Evolutionary conservation across 352 stramenopile species (phyloP).

Genomic region (Phytophthora rubi): DNA sequence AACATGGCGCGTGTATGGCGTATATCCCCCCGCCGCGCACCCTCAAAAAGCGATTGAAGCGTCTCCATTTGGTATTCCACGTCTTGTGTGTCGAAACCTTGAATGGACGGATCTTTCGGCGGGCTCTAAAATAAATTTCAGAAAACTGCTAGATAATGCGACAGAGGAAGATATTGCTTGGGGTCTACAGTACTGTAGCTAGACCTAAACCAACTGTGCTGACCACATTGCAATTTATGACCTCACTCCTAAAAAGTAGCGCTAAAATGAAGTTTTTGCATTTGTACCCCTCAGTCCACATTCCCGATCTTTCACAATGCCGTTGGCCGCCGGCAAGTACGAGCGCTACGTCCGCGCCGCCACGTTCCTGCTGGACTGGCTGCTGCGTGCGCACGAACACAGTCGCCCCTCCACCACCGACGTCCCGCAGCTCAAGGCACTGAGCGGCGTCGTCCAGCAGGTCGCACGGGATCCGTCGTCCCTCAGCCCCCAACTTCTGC

Average conservation of each 20-base stretch:
- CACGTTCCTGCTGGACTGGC: constrained; percentile 1
- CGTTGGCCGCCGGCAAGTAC: not conserved
- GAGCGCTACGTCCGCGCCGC: constrained; percentile 3
- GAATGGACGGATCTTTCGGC: not conserved
- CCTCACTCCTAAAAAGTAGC: not conserved
- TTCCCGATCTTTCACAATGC: not conserved
- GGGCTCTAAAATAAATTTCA: too few relatives aligned
- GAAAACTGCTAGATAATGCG: too few relatives aligned
- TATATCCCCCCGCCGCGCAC: not conserved
- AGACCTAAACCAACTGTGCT: too few relatives aligned
- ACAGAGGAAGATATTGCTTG: too few relatives aligned
- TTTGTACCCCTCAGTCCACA: too few relatives aligned
- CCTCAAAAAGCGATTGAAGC: not conserved
- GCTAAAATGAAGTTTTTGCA: too few relatives aligned
- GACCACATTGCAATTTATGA: too few relatives aligned
- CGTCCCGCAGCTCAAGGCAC: not conserved
- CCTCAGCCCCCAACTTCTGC: not conserved
- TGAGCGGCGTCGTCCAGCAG: not conserved
- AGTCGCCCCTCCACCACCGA: not conserved
- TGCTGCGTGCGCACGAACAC: constrained; percentile 1
- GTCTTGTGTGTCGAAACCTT: too few relatives aligned
- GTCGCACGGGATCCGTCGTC: not conserved
- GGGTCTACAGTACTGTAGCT: too few relatives aligned
- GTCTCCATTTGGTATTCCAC: not conserved
- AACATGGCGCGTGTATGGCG: not conserved